A percentile compares a stretch with the other conserved stretches of the same genome.
phyloP scores from a whole-genome alignment of 2,329 filamentous ascomycete species.

The Cercospora citrullina region DNA sequence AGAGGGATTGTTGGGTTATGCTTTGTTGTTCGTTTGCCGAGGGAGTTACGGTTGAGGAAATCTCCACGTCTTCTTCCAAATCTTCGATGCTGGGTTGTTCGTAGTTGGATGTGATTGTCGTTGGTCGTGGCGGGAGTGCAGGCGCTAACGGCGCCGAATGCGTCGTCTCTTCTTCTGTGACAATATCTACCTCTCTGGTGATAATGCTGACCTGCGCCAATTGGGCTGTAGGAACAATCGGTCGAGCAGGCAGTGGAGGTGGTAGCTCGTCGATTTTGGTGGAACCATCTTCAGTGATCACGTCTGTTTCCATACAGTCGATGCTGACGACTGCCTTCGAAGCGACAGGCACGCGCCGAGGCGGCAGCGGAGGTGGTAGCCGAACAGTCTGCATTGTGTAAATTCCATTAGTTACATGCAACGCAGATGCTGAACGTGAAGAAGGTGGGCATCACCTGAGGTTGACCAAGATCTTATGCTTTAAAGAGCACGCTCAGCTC shows the following conservation, averaged over 20 bases:
- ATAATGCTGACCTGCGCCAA: background rate
- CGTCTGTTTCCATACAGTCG: background rate
- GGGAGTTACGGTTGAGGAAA: background rate
- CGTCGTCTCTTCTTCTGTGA: background rate
- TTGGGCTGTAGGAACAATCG: background rate
- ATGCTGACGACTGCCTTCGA: background rate
- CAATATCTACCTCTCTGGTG: background rate
- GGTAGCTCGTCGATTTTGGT: background rate
- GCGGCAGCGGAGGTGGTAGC: background rate
- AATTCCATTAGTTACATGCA: background rate
- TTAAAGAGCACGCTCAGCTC: background rate
- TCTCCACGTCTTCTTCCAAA: background rate
- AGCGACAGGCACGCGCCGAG: background rate
- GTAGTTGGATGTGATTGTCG: background rate
- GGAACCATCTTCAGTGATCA: background rate
- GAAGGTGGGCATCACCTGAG: background rate
- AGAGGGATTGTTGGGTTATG: background rate
- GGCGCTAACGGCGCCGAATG: background rate
- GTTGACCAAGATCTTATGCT: background rate
- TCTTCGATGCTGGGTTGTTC: background rate
- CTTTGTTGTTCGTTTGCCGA: background rate
- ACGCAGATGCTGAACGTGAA: background rate
- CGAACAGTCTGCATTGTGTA: background rate
- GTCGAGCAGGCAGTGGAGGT: background rate
- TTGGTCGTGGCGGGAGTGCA: background rate